Percentiles rank a stretch among this genome's conserved stretches.
phyloP scores from a whole-genome alignment of 345 rosid species.

The Syzygium aromaticum region DNA sequence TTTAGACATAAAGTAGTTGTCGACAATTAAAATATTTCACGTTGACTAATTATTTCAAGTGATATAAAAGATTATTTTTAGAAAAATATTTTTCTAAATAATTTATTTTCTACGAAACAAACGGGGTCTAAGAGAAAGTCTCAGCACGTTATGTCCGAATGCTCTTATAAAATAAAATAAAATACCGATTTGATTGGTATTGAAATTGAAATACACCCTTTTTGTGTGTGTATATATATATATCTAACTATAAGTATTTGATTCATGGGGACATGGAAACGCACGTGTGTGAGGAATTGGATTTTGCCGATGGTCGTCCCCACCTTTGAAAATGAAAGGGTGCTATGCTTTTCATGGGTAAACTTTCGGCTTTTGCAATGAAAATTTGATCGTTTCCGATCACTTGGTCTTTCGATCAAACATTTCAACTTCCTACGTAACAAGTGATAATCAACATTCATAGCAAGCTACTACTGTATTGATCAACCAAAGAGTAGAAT shows the following conservation, averaged over 20 bases:
- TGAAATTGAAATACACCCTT: neutral
- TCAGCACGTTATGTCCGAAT: neutral
- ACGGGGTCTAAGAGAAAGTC: neutral
- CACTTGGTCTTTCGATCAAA: neutral
- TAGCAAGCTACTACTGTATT: neutral
- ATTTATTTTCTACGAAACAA: neutral
- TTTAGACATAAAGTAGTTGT: neutral
- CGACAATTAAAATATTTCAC: neutral
- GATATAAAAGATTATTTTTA: neutral
- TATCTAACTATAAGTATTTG: neutral
- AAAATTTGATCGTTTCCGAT: neutral
- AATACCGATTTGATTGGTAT: neutral
- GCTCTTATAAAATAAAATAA: neutral
- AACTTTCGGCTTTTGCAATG: neutral
- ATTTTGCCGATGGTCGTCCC: neutral
- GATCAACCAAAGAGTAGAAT: accelerated
- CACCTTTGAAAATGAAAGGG: neutral
- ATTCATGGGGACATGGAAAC: neutral
- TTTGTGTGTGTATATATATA: neutral
- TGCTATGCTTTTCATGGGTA: neutral
- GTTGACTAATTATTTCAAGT: neutral
- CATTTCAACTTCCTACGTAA: neutral
- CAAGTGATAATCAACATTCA: neutral
- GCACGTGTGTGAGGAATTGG: neutral
- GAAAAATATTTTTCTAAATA: neutral